Percentiles rank a stretch among this genome's conserved stretches.
Evolutionary conservation across 2,329 filamentous ascomycete species (phyloP).

Genomic region (Pestalotiopsis sp.): DNA sequence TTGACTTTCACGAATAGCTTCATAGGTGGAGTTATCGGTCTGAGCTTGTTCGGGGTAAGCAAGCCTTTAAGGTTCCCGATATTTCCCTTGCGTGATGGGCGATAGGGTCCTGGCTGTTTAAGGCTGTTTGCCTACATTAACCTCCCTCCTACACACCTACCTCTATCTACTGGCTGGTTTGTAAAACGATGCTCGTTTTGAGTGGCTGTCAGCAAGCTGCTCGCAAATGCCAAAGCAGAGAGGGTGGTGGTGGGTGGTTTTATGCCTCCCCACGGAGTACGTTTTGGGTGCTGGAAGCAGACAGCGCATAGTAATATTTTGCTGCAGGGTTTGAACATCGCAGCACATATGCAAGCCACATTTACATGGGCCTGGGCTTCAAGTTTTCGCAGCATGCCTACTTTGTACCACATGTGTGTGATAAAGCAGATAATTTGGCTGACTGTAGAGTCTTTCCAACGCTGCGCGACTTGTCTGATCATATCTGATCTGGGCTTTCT

Average conservation of each 20-base stretch:
- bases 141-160: no score
- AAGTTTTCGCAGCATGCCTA: neutral
- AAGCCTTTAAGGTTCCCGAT: neutral
- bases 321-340: neutral
- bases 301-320: neutral
- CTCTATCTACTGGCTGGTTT: neutral
- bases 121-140: no score
- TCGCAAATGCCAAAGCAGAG: neutral
- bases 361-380: neutral
- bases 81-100: neutral
- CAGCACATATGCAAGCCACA: constrained; percentile 10
- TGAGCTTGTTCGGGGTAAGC: neutral
- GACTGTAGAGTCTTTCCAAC: no score
- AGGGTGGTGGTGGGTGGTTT: neutral
- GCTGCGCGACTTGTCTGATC: no score
- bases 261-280: neutral
- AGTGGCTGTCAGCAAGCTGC: neutral
- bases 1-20: neutral
- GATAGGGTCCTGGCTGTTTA: no score
- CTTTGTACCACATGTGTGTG: neutral
- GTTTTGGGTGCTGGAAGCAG: neutral
- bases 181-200: neutral
- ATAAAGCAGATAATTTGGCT: neutral
- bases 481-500: no score
- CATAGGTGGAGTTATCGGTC: neutral